These are phyloP conservation scores for Wickerhamiella slavikovae DNA, from an alignment of 805 yeast species.

Conservation along the genomic window DNA sequence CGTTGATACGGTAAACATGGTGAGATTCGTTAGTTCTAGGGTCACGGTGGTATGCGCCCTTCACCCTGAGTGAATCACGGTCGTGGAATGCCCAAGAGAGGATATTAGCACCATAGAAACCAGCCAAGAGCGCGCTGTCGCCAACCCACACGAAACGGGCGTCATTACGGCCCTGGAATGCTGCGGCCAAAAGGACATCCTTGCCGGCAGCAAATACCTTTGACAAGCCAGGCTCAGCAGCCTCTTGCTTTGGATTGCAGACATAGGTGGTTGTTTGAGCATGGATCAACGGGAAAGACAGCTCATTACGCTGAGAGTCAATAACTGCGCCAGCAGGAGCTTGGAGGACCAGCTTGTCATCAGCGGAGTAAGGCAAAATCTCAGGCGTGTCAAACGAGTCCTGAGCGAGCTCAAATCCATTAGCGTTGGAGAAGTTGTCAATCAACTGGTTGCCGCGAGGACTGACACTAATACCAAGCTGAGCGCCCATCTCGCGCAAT, in stretches of 20 bases:
- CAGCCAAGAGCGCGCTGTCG: slow-evolving; percentile 32
- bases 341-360: background rate
- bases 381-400: slow-evolving; percentile 12
- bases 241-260: slow-evolving; percentile 8
- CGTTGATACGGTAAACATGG: slow-evolving; percentile 50
- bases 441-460: slow-evolving; percentile 45
- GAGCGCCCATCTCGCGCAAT: slow-evolving; percentile 44
- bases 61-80: slow-evolving; percentile 38
- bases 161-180: slow-evolving; percentile 52
- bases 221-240: slow-evolving; percentile 4
- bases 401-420: slow-evolving; percentile 9
- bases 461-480: slow-evolving; percentile 67
- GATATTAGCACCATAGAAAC: slow-evolving; percentile 20
- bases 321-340: slow-evolving; percentile 7
- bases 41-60: slow-evolving; percentile 33
- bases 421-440: slow-evolving; percentile 36
- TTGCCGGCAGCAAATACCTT: slow-evolving; percentile 8
- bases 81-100: slow-evolving; percentile 59
- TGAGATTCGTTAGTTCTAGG: slow-evolving; percentile 16
- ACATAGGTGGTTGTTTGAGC: slow-evolving; percentile 11
- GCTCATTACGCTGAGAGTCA: slow-evolving; percentile 4
- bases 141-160: slow-evolving; percentile 75
- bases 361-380: slow-evolving; percentile 6
- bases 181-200: slow-evolving; percentile 27
- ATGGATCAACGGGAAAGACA: slow-evolving; percentile 7